A percentile compares a stretch with the other conserved stretches of the same genome.
Conservation (phyloP, 164 flowering plant species). For the Cinnamomum chago region DNA sequence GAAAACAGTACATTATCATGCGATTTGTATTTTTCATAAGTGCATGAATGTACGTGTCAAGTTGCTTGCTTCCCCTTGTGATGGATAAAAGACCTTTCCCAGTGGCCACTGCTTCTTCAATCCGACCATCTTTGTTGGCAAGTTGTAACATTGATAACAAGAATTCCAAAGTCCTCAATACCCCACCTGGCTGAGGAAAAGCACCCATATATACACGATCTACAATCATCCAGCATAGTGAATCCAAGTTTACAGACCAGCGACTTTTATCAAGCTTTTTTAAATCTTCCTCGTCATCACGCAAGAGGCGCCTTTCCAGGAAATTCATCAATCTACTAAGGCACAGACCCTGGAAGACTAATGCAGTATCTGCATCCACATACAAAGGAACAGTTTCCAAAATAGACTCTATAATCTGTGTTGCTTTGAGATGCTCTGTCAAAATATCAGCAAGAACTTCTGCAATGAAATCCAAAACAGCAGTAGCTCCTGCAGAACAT, state of each 20-base stretch:
- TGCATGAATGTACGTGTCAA: slow-evolving; percentile 83
- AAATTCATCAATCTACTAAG: slow-evolving; percentile 87
- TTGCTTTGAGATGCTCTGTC: slow-evolving; percentile 86
- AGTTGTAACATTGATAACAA: slow-evolving; percentile 91
- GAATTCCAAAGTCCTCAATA: slow-evolving; percentile 79
- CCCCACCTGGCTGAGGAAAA: slow-evolving; percentile 77
- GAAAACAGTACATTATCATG: slow-evolving; percentile 86
- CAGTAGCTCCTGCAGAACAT: slow-evolving; percentile 93
- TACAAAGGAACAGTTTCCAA: slow-evolving; percentile 78
- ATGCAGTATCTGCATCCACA: slow-evolving; percentile 70
- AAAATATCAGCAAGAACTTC: slow-evolving; percentile 88
- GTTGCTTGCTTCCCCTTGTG: slow-evolving; percentile 82
- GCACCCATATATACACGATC: slow-evolving; percentile 98
- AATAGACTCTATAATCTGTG: slow-evolving; percentile 57
- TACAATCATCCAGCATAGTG: slow-evolving; percentile 89
- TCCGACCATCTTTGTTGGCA: slow-evolving; percentile 93
- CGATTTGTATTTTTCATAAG: slow-evolving; percentile 89
- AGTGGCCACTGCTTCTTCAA: slow-evolving; percentile 70
- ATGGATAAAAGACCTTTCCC: slow-evolving; percentile 86
- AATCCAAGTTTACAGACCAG: slow-evolving; percentile 88
- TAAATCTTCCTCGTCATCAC: slow-evolving; percentile 94
- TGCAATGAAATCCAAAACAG: slow-evolving; percentile 85
- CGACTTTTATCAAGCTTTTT: slow-evolving; percentile 88
- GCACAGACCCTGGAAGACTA: slow-evolving; percentile 94
- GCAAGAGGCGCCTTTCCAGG: slow-evolving; percentile 89